A percentile compares a stretch with the other conserved stretches of the same genome.
These are phyloP conservation scores for Coemansia sp. DNA, from an alignment of 192 early-diverging fungal genomes.

Conservation along the genomic window DNA sequence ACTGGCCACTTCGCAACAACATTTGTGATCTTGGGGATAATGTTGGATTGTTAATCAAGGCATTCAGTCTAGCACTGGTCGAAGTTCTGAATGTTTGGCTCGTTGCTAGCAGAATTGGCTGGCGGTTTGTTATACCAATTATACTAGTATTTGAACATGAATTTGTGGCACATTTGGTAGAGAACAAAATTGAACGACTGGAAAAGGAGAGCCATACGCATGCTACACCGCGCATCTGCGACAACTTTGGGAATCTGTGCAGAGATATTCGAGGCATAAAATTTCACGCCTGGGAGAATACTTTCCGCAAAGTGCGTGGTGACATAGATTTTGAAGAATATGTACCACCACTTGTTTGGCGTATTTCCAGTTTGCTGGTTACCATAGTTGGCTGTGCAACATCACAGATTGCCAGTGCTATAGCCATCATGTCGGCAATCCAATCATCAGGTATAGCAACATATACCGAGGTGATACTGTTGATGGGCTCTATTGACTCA, in stretches of 20 bases:
- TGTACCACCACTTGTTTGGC: slow-evolving; percentile 29
- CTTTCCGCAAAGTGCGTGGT: slow-evolving; percentile 5
- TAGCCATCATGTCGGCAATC: slow-evolving; percentile 61
- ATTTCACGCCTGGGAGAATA: slow-evolving; percentile 62
- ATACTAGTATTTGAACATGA: slow-evolving; percentile 9
- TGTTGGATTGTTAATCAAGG: background rate
- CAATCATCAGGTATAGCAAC: slow-evolving; percentile 16
- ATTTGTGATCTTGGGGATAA: background rate
- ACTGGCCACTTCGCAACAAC: background rate
- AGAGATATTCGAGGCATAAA: slow-evolving; percentile 66
- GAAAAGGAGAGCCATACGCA: background rate
- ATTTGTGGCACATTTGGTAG: slow-evolving; percentile 5
- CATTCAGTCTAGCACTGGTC: background rate
- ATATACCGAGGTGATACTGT: slow-evolving; percentile 14
- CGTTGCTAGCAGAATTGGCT: slow-evolving; percentile 26
- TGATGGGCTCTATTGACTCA: slow-evolving; percentile 27
- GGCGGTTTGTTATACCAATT: slow-evolving; percentile 33
- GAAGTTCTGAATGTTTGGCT: slow-evolving; percentile 23
- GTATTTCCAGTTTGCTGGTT: slow-evolving; percentile 13
- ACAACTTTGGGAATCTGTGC: slow-evolving; percentile 17
- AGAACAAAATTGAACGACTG: background rate
- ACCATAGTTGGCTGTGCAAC: slow-evolving; percentile 26
- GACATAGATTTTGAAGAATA: slow-evolving; percentile 10
- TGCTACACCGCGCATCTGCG: slow-evolving; percentile 6
- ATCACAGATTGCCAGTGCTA: slow-evolving; percentile 57